Conservation (phyloP, 257 asterid species). For the Parsonsia alboflavescens region DNA sequence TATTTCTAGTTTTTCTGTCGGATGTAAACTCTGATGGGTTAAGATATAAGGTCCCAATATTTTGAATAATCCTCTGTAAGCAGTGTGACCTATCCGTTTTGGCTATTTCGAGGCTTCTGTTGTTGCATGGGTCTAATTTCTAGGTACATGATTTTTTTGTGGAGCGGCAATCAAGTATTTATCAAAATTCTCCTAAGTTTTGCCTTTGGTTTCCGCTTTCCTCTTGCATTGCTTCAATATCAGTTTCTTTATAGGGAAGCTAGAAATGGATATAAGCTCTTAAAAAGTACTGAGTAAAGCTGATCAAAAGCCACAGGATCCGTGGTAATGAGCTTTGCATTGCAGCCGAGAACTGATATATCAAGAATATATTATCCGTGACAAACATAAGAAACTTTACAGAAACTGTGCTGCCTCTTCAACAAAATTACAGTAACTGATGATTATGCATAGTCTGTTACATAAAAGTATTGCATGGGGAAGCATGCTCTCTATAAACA, state of each 20-base stretch:
- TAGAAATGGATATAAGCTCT: neutral
- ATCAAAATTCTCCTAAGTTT: neutral
- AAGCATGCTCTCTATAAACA: neutral
- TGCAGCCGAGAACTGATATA: no score
- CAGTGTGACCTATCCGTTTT: neutral
- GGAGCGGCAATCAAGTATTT: neutral
- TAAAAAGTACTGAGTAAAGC: neutral
- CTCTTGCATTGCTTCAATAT: neutral
- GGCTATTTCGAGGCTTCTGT: neutral
- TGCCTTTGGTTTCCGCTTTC: neutral
- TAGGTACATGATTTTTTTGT: neutral
- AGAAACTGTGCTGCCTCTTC: neutral
- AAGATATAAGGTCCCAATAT: neutral
- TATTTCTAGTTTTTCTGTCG: neutral
- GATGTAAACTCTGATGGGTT: neutral
- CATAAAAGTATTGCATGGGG: neutral
- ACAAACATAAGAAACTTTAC: neutral
- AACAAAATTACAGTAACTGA: neutral
- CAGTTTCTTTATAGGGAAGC: neutral
- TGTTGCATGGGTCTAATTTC: neutral
- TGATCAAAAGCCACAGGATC: neutral
- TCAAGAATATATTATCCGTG: neutral
- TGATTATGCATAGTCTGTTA: neutral
- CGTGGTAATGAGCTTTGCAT: neutral
- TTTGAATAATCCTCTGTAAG: neutral